Evolutionary conservation across 371 early-diverging fungal genomes (phyloP).

Genomic region (Entomophthora muscae): DNA sequence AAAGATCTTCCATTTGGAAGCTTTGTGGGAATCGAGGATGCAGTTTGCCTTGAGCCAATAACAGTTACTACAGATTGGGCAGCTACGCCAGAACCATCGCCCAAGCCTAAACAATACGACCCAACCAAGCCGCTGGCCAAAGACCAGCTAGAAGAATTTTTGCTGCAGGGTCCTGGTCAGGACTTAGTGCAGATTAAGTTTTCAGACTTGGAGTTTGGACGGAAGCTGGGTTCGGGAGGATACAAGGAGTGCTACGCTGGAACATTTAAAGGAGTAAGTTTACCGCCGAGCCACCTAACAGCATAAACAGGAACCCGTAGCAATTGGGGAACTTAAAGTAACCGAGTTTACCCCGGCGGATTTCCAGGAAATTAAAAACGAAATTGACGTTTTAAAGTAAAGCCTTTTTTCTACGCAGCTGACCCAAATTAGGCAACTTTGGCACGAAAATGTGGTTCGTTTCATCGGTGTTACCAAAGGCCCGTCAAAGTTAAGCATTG

Average conservation of each 20-base stretch:
- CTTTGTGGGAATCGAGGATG: too few relatives aligned
- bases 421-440: conserved; percentile 29
- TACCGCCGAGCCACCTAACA: not conserved
- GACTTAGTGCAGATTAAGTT: conserved; percentile 2
- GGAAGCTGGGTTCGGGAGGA: conserved; percentile 55
- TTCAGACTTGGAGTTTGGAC: conserved; percentile 22
- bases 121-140: not conserved
- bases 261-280: conserved; percentile 33
- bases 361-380: conserved; percentile 51
- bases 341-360: conserved; percentile 46
- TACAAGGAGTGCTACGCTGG: conserved; percentile 63
- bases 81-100: too few relatives aligned
- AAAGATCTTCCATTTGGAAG: too few relatives aligned
- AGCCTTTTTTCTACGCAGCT: not conserved
- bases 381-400: conserved; percentile 57
- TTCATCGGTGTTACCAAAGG: conserved; percentile 56
- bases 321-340: conserved; percentile 47
- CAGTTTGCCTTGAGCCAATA: too few relatives aligned
- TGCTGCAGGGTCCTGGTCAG: not conserved
- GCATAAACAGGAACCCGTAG: conserved; percentile 33
- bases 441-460: conserved; percentile 57
- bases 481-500: conserved; percentile 44
- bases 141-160: not conserved
- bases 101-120: not conserved
- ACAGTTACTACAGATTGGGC: too few relatives aligned